phyloP scores from a whole-genome alignment of 495 filamentous ascomycete species.

The Pyronema domesticum region DNA sequence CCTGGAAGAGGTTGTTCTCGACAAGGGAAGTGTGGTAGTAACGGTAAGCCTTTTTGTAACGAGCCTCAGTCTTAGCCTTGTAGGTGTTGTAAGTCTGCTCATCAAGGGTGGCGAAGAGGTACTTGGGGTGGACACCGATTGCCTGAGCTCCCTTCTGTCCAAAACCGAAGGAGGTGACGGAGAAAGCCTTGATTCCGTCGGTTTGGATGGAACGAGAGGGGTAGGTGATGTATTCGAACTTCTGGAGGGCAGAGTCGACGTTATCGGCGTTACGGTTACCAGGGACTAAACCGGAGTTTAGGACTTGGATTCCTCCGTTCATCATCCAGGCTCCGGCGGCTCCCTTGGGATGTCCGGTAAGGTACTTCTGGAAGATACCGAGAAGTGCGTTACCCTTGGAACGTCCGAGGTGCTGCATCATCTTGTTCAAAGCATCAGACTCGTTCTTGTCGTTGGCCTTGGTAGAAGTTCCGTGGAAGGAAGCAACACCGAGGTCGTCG shows the following conservation, averaged over 20 bases:
- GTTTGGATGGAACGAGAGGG: constrained; percentile 91
- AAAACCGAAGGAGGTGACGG: constrained; percentile 96
- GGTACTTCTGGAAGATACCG: constrained; percentile 98
- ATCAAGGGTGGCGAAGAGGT: constrained; percentile 89
- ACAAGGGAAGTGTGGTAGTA: constrained; percentile 96
- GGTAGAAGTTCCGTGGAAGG: constrained; percentile 97
- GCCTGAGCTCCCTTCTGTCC: constrained; percentile 97
- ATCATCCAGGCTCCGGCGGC: constrained; percentile 99
- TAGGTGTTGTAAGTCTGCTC: constrained; percentile 65
- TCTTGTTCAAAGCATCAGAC: constrained; percentile 91
- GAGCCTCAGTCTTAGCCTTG: constrained; percentile 66
- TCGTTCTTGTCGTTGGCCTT: constrained; percentile 99
- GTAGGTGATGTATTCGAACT: constrained; percentile 96
- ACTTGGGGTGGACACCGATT: constrained; percentile 90
- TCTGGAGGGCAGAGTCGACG: constrained; percentile 84
- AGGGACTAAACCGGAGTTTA: constrained; percentile 83
- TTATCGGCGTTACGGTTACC: constrained; percentile 98
- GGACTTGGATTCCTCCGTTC: constrained; percentile 88
- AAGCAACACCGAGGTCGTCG: constrained; percentile 84
- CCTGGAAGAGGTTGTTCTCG: constrained; percentile 92
- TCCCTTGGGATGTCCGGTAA: constrained; percentile 98
- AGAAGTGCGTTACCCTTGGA: constrained; percentile 89
- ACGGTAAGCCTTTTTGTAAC: constrained; percentile 95
- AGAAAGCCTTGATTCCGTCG: constrained; percentile 95
- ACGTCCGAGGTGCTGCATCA: constrained; percentile 84